Percentiles rank a stretch among this genome's conserved stretches.
These are phyloP conservation scores for Pseudogymnoascus sp. DNA, from an alignment of 2,329 filamentous ascomycete genomes.

Conservation along the genomic window DNA sequence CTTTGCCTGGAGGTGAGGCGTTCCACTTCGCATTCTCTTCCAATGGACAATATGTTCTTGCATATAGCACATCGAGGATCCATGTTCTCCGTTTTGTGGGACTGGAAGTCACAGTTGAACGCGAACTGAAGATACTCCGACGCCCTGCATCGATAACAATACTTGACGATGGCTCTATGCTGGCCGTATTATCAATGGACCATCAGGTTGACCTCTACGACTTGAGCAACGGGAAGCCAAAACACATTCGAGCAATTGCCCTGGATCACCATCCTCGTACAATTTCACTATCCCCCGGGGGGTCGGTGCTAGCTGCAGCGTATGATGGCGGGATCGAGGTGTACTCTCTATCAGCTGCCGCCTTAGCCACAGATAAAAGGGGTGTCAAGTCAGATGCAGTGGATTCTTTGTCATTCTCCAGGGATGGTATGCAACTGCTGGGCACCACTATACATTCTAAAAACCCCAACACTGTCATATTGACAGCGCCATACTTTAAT, in stretches of 20 bases:
- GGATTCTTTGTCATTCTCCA: constrained; percentile 67
- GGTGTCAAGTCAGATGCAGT: constrained; percentile 73
- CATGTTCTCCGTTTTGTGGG: constrained; percentile 65
- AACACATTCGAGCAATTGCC: constrained; percentile 64
- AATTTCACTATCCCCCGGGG: constrained; percentile 73
- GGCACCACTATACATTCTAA: constrained; percentile 63
- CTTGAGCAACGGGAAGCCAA: constrained; percentile 55
- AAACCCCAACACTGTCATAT: constrained; percentile 63
- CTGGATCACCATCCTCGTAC: constrained; percentile 72
- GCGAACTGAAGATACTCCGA: constrained; percentile 73
- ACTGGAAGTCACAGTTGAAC: constrained; percentile 53
- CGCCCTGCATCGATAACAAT: constrained; percentile 71
- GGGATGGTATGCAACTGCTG: constrained; percentile 69
- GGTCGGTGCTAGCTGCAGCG: constrained; percentile 73
- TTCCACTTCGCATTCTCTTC: constrained; percentile 79
- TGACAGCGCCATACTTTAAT: constrained; percentile 74
- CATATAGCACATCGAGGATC: constrained; percentile 78
- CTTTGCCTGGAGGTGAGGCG: constrained; percentile 72
- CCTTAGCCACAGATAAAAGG: constrained; percentile 58
- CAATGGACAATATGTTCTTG: constrained; percentile 65
- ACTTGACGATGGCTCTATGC: constrained; percentile 64
- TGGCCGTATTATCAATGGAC: constrained; percentile 74
- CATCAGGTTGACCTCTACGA: constrained; percentile 85
- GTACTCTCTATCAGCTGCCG: constrained; percentile 60
- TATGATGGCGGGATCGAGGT: constrained; percentile 89